A percentile compares a stretch with the other conserved stretches of the same genome.
These are phyloP conservation scores for Aspergillus sclerotioniger DNA, from an alignment of 495 filamentous ascomycete genomes.

Conservation along the genomic window DNA sequence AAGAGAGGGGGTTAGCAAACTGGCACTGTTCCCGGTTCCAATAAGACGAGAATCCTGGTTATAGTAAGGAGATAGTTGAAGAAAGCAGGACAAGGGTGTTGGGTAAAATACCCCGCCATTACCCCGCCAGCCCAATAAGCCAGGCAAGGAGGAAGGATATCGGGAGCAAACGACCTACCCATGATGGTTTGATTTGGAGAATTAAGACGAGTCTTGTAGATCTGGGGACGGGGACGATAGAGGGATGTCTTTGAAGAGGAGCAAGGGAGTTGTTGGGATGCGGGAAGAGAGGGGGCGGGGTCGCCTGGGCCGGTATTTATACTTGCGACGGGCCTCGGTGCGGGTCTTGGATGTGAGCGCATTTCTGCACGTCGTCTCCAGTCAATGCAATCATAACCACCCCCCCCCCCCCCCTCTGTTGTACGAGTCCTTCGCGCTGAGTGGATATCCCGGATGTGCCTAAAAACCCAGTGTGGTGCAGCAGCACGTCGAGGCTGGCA, in stretches of 20 bases:
- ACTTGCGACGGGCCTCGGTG: constrained; percentile 8
- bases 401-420: background rate
- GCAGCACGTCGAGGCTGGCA: too few species aligned
- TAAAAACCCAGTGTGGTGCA: too few species aligned
- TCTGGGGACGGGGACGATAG: background rate
- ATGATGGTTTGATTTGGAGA: constrained; percentile 15
- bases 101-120: background rate
- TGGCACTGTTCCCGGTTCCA: background rate
- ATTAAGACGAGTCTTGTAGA: background rate
- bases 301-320: constrained; percentile 17
- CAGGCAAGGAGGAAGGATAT: background rate
- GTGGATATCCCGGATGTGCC: background rate
- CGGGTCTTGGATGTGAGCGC: constrained; percentile 16
- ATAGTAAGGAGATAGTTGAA: background rate
- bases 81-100: background rate
- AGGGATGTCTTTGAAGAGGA: background rate
- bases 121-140: too few species aligned
- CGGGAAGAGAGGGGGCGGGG: constrained; percentile 9
- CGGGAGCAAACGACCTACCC: constrained; percentile 15
- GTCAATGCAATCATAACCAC: background rate
- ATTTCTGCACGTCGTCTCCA: constrained; percentile 27
- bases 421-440: constrained; percentile 1
- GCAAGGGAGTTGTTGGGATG: constrained; percentile 5
- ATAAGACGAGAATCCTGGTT: background rate
- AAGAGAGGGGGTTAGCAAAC: background rate